Conservation (phyloP, 2,329 filamentous ascomycete genomes). For the Microcyclospora tardicrescens region DNA sequence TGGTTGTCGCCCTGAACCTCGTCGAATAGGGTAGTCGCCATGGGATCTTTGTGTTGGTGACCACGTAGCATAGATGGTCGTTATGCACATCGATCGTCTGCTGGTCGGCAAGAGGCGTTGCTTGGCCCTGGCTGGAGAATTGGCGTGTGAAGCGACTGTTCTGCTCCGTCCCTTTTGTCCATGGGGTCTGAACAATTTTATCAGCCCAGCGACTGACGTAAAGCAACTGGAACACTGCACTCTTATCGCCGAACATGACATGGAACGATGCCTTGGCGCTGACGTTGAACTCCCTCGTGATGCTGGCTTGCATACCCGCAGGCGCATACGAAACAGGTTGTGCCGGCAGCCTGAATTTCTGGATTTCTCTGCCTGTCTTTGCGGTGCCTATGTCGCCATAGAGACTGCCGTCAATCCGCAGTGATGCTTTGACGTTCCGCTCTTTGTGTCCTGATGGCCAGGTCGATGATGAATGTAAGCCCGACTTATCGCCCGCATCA, state of each 20-base stretch:
- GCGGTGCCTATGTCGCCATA: constrained; percentile 30
- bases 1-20: constrained; percentile 70
- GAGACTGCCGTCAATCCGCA: constrained; percentile 51
- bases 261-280: constrained; percentile 93
- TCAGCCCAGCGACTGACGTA: constrained; percentile 72
- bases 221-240: constrained; percentile 80
- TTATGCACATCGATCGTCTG: constrained; percentile 65
- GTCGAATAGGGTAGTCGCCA: constrained; percentile 79
- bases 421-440: constrained; percentile 42
- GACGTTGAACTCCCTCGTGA: constrained; percentile 75
- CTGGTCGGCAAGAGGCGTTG: constrained; percentile 51
- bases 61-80: constrained; percentile 50
- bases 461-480: constrained; percentile 4
- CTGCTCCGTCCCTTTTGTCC: constrained; percentile 41
- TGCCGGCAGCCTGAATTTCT: constrained; percentile 69
- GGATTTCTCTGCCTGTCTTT: constrained; percentile 34
- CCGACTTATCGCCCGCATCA: constrained; percentile 33
- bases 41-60: constrained; percentile 50
- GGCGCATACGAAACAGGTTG: constrained; percentile 76
- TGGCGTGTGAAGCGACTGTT: constrained; percentile 40
- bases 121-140: constrained; percentile 40
- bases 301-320: constrained; percentile 61
- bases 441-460: constrained; percentile 19
- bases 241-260: constrained; percentile 92
- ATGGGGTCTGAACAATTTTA: constrained; percentile 73